phyloP scores from a whole-genome alignment of 2,329 filamentous ascomycete genomes.

The Arthrinium puccinioides region DNA sequence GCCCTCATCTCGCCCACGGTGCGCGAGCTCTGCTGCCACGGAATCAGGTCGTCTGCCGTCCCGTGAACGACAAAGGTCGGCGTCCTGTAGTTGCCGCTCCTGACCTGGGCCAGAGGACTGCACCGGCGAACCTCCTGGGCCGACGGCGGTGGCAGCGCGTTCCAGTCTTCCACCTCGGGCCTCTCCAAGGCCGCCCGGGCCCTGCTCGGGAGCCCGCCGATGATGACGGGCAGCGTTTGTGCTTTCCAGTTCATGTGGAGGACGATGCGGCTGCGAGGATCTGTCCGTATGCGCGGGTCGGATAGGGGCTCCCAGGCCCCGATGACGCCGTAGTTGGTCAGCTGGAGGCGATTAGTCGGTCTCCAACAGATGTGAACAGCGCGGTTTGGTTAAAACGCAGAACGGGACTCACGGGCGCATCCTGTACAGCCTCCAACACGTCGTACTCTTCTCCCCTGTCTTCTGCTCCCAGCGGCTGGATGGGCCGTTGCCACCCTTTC shows the following conservation, averaged over 20 bases:
- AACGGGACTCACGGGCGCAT: conserved; percentile 10
- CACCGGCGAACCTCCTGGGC: conserved; percentile 9
- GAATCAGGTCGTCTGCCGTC: conserved; percentile 19
- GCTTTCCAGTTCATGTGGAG: conserved; percentile 23
- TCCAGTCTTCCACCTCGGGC: conserved; percentile 6
- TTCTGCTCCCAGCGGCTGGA: conserved; percentile 9
- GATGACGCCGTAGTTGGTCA: conserved; percentile 11
- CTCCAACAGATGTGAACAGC: not conserved
- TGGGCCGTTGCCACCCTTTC: conserved; percentile 7
- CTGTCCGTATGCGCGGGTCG: conserved; percentile 8
- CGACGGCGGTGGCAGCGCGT: conserved; percentile 7
- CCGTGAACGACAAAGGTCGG: conserved; percentile 23
- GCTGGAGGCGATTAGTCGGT: conserved; percentile 5
- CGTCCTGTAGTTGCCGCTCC: conserved; percentile 12
- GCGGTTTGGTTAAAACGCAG: not conserved
- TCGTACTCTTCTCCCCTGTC: conserved; percentile 15
- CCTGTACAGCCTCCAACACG: conserved; percentile 17
- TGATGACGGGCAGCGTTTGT: conserved; percentile 16
- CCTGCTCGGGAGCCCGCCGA: conserved; percentile 15
- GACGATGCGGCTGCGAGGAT: conserved; percentile 18
- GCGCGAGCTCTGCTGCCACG: conserved; percentile 14
- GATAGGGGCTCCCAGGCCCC: conserved; percentile 7
- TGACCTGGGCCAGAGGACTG: conserved; percentile 18
- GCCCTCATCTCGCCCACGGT: conserved; percentile 12
- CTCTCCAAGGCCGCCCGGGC: conserved; percentile 2